Conservation (phyloP, 257 asterid species). For the Ilex asprella region DNA sequence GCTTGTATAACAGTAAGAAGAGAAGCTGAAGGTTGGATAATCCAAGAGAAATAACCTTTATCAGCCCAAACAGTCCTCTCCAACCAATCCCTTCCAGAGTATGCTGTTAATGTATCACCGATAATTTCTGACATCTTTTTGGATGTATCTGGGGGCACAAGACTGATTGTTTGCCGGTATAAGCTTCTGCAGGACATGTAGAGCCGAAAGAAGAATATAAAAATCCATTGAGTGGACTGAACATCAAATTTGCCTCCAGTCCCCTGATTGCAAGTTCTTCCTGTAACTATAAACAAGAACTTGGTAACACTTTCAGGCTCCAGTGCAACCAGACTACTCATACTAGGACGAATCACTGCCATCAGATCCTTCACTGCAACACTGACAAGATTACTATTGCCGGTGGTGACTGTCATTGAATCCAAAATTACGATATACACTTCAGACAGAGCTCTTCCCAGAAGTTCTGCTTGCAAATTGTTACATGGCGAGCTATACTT, state of each 20-base stretch:
- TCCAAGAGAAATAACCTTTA: constrained; percentile 65
- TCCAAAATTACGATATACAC: constrained; percentile 58
- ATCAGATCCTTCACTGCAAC: constrained; percentile 51
- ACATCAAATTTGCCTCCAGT: constrained; percentile 22
- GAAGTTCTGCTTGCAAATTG: constrained; percentile 49
- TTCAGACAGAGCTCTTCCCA: constrained; percentile 70
- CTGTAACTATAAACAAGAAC: constrained; percentile 38
- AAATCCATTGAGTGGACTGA: constrained; percentile 48
- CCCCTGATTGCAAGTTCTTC: constrained; percentile 26
- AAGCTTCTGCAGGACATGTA: constrained; percentile 64
- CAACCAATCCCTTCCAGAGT: constrained; percentile 73
- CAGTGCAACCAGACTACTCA: constrained; percentile 39
- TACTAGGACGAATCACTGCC: constrained; percentile 44
- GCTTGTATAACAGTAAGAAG: constrained; percentile 47
- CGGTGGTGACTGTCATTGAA: constrained; percentile 66
- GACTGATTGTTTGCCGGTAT: constrained; percentile 52
- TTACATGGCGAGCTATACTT: constrained; percentile 24
- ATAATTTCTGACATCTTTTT: constrained; percentile 53
- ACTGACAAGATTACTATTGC: constrained; percentile 66
- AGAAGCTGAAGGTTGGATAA: constrained; percentile 48
- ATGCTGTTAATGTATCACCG: constrained; percentile 48
- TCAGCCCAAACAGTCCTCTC: constrained; percentile 37
- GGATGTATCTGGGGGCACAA: constrained; percentile 58
- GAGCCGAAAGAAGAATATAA: constrained; percentile 54
- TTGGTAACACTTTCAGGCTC: constrained; percentile 28